A percentile compares a stretch with the other conserved stretches of the same genome.
These are phyloP conservation scores for Orobanche coerulescens DNA, from an alignment of 257 asterid species.

Conservation along the genomic window DNA sequence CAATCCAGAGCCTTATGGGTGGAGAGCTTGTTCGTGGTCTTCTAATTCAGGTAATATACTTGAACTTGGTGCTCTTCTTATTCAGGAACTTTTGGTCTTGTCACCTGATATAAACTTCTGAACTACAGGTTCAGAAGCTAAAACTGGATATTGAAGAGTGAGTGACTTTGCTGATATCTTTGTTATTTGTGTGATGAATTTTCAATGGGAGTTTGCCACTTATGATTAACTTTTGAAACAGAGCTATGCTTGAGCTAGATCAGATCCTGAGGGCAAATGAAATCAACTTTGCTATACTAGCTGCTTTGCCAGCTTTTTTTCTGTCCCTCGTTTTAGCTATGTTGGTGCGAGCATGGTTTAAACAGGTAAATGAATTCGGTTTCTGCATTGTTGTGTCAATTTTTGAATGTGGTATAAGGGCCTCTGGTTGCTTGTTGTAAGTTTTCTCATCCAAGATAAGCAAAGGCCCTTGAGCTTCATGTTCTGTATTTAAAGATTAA, in stretches of 20 bases:
- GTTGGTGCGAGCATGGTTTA: conserved; percentile 88
- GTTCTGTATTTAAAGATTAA: too few species aligned
- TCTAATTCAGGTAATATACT: conserved; percentile 73
- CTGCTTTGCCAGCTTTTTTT: conserved; percentile 98
- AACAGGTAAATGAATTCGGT: conserved; percentile 48
- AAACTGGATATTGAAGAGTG: conserved; percentile 94
- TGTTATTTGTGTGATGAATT: conserved; percentile 8
- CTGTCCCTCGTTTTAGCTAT: conserved; percentile 66
- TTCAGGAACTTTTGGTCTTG: conserved; percentile 16
- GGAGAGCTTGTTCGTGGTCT: conserved; percentile 93
- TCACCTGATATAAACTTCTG: conserved; percentile 27
- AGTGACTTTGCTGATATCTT: conserved; percentile 33
- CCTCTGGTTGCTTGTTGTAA: not conserved
- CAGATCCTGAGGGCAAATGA: conserved; percentile 98
- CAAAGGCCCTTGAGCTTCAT: too few species aligned
- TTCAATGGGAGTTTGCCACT: conserved; percentile 24
- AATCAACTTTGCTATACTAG: conserved; percentile 94
- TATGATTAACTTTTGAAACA: conserved; percentile 28
- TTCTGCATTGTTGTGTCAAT: not conserved
- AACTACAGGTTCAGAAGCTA: conserved; percentile 90
- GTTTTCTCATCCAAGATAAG: not conserved
- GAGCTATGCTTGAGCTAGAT: conserved; percentile 99
- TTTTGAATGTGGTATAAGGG: not conserved
- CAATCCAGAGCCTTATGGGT: conserved; percentile 81
- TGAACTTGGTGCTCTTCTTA: conserved; percentile 12